Evolutionary conservation across 1,139 yeast genomes (phyloP).

Genomic region (Debaryomyces nepalensis): DNA sequence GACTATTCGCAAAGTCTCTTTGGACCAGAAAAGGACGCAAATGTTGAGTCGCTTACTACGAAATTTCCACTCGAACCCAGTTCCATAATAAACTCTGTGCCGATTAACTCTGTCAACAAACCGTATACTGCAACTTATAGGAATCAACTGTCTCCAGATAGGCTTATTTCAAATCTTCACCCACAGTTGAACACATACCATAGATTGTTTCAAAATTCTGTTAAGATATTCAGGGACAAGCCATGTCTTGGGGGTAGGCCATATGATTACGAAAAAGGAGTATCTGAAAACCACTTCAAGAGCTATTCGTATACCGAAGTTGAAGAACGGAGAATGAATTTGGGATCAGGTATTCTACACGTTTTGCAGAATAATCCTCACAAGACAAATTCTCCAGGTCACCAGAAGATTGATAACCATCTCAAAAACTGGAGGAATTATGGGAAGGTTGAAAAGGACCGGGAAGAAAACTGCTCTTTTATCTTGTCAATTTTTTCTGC

Average conservation of each 20-base stretch:
- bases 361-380: constrained; percentile 50
- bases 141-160: constrained; percentile 42
- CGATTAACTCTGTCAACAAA: constrained; percentile 4
- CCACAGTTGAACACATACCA: constrained; percentile 52
- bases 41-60: constrained; percentile 2
- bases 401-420: constrained; percentile 30
- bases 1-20: constrained; percentile 5
- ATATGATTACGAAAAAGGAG: constrained; percentile 38
- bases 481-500: constrained; percentile 40
- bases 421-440: constrained; percentile 16
- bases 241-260: constrained; percentile 36
- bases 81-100: background rate
- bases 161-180: constrained; percentile 49
- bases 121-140: constrained; percentile 38
- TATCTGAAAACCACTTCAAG: constrained; percentile 46
- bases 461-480: constrained; percentile 39
- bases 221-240: constrained; percentile 26
- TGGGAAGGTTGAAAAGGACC: constrained; percentile 13
- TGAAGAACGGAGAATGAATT: constrained; percentile 45
- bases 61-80: constrained; percentile 2
- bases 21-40: constrained; percentile 1
- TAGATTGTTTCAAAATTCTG: constrained; percentile 50
- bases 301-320: constrained; percentile 53
- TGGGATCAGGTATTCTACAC: constrained; percentile 70
- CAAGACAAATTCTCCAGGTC: constrained; percentile 35